These are phyloP conservation scores for Sclerospora graminicola DNA, from an alignment of 352 stramenopile genomes.

Conservation along the genomic window DNA sequence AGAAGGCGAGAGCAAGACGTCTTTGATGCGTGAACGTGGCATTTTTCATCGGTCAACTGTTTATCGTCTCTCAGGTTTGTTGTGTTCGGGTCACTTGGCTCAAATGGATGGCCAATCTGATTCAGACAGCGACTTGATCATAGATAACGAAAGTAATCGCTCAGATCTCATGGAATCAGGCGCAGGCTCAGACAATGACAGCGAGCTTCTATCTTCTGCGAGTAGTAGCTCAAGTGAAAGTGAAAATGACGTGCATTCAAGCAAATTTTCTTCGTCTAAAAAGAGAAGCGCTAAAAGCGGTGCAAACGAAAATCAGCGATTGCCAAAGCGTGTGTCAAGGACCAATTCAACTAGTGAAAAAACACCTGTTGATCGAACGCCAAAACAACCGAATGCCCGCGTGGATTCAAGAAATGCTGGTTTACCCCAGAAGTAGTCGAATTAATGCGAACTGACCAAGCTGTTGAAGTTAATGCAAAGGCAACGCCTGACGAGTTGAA, in stretches of 20 bases:
- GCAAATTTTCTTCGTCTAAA: slow-evolving; percentile 27
- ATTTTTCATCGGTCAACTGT: slow-evolving; percentile 34
- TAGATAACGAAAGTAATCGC: slow-evolving; percentile 40
- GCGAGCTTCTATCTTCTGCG: slow-evolving; percentile 28
- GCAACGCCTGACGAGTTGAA: slow-evolving; percentile 62
- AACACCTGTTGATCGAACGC: slow-evolving; percentile 7
- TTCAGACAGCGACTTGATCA: slow-evolving; percentile 38
- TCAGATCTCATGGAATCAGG: slow-evolving; percentile 24
- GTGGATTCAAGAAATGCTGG: slow-evolving; percentile 23
- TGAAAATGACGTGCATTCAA: slow-evolving; percentile 28
- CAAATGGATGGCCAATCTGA: slow-evolving; percentile 54
- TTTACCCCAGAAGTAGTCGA: slow-evolving; percentile 48
- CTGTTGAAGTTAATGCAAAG: slow-evolving; percentile 29
- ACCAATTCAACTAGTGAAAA: slow-evolving; percentile 2
- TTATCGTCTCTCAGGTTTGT: slow-evolving; percentile 18
- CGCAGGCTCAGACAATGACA: slow-evolving; percentile 28
- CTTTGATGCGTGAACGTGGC: neutral
- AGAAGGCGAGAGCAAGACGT: slow-evolving; percentile 1
- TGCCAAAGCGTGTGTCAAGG: neutral
- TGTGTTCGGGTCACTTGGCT: slow-evolving; percentile 8
- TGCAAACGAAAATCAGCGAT: slow-evolving; percentile 8
- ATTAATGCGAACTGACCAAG: slow-evolving; percentile 66
- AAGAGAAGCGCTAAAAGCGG: slow-evolving; percentile 25
- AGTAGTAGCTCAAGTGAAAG: slow-evolving; percentile 50
- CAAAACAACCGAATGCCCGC: slow-evolving; percentile 16